Evolutionary conservation across 352 stramenopile genomes (phyloP), one percentile per base, ranked within the genome.

Genomic region (Phytophthora meadii): DNA sequence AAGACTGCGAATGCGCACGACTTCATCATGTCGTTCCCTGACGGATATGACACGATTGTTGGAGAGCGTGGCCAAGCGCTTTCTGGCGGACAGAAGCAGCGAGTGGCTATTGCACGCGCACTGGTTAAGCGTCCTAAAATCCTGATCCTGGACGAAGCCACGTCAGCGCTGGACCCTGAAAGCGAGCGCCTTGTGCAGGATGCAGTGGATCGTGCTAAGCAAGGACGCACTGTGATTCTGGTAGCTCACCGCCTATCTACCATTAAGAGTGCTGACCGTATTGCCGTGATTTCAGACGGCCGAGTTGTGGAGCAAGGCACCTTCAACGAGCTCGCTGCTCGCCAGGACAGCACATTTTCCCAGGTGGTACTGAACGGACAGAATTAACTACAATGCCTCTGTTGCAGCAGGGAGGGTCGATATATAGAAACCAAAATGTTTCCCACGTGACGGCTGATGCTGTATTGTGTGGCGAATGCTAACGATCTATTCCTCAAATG

Each of bases 191-290:
- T 92, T 14, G 87, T 95, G 42, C 87, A 95, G 61, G 84, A 88
- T n/a, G 84, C 87, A 5, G 74, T 94, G 9, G 70, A 90, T 66
- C 79, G 82, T 42, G 76, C 84, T 65, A 93, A 95, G 65, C 74
- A 80, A 40, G 83, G 91, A 42, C 84, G 96, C n/a, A 99, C 97
- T 0, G 93, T 98, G 34, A 79, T 99, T 40, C 81, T 99, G 14
- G 98, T 99, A 67, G 97, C 98, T 12, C 98, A 99, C 71, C 86
- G 98, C 25, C 70, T 99, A 30, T 92, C 90, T 44, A 98, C 94
- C 14, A 97, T 98, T 72, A 89, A 94, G 72, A 91, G 89, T 46
- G 89, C 90, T 4, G 93, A 98, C 55, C 77, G 90, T 54, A 98
- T 98, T 64, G 76, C 94, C 64, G 92, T 98, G 5, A 88, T 98